Evolutionary conservation across 257 asterid genomes (phyloP), one percentile per base, ranked within the genome.

Genomic region (Capsicum baccatum): DNA sequence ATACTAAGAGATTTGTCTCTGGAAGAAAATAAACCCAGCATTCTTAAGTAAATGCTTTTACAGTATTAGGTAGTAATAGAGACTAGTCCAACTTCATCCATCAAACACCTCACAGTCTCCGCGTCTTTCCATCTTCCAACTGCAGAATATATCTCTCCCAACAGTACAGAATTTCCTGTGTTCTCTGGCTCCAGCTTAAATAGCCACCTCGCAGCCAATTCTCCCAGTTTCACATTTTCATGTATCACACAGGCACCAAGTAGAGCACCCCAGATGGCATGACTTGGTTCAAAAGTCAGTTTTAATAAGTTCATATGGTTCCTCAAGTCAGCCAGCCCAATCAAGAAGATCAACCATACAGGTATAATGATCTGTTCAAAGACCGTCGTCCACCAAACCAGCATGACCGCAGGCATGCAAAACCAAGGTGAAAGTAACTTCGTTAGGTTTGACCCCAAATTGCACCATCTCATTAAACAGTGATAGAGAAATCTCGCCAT

Each of bases 281-380:
- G 91, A 84, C 62, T 86, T 21, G 94, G 91, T 81, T 86, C 89
- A 79, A 90, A 89, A 7, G 93, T 96, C 94, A 14, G 80, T 84
- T 54, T 83, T 83, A 58, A 94, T 90, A 87, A 94, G 87, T 66
- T 84, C 79, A 89, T 88, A 89, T 57, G 99, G 98, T 86, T 93
- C 98, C 52, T 79, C 87, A 33, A 96, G 95, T 64, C 98, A 90
- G 58, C 92, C 92, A n/a, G 92, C 95, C 13, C 98, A 95, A 21
- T 98, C 99, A 57, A 96, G 96, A 73, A 96, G 98, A 92, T 96
- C 99, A 84, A 94, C 95, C 79, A 93, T 92, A 87, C 99, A 96
- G 87, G 98, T 92, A 78, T 94, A 96, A 60, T 94, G 98, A 88
- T 94, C 86, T 0, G 84, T 88, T 42, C 89, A 80, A 66, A 93